Percentiles rank a stretch among this genome's conserved stretches.
phyloP scores from a whole-genome alignment of 1,139 yeast species.

The Debaryomyces sp. region DNA sequence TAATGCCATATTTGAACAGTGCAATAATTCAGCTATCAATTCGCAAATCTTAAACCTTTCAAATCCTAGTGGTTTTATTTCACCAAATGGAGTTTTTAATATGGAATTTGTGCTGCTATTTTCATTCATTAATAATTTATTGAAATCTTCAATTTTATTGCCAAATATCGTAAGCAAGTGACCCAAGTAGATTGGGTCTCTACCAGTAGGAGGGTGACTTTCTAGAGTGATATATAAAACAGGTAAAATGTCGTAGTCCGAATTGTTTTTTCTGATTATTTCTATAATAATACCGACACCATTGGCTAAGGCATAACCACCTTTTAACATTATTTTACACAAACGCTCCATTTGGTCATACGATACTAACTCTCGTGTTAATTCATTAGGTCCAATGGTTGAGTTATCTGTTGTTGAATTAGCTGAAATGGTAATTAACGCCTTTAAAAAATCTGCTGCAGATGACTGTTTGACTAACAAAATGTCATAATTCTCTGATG shows the following conservation, averaged over 20 bases:
- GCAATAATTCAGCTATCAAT: constrained; percentile 89
- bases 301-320: constrained; percentile 90
- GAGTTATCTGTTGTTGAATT: constrained; percentile 83
- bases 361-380: constrained; percentile 82
- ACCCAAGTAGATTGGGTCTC: constrained; percentile 95
- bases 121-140: constrained; percentile 32
- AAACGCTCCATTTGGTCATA: constrained; percentile 69
- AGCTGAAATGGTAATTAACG: constrained; percentile 52
- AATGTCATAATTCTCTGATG: constrained; percentile 38
- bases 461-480: constrained; percentile 47
- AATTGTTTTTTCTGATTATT: constrained; percentile 90
- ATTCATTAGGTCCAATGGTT: constrained; percentile 94
- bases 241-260: constrained; percentile 92
- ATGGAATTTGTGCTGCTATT: constrained; percentile 25
- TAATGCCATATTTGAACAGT: constrained; percentile 95
- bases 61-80: constrained; percentile 85
- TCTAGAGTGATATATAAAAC: constrained; percentile 85
- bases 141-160: constrained; percentile 69
- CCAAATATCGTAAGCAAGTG: constrained; percentile 82
- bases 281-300: constrained; percentile 97
- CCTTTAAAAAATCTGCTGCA: constrained; percentile 52
- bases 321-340: constrained; percentile 82
- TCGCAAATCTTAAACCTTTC: constrained; percentile 96
- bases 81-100: constrained; percentile 60
- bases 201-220: constrained; percentile 90